A percentile compares a stretch with the other conserved stretches of the same genome.
Conservation (phyloP, 345 rosid species). For the Schrenkiella parvula region DNA sequence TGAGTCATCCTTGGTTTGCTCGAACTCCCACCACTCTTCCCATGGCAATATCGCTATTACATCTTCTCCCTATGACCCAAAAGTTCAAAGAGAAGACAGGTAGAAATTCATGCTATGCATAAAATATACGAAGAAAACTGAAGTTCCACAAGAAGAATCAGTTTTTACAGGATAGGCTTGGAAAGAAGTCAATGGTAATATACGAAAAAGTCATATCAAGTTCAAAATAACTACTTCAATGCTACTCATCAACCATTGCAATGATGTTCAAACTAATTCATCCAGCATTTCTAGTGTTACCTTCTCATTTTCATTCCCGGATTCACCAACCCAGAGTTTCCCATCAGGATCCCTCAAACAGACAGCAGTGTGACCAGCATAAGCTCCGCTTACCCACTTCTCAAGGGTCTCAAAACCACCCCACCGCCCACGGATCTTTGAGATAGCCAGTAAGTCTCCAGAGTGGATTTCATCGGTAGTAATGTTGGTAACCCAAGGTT, state of each 20-base stretch:
- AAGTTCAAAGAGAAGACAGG: conserved; percentile 3
- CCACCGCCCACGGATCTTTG: conserved; percentile 90
- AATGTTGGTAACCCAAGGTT: conserved; percentile 72
- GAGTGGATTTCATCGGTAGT: conserved; percentile 73
- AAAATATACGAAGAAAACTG: background rate
- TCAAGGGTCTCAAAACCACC: conserved; percentile 97
- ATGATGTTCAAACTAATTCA: background rate
- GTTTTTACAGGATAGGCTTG: background rate
- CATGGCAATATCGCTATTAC: conserved; percentile 75
- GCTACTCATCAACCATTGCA: background rate
- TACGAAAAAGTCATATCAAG: background rate
- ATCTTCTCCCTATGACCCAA: conserved; percentile 72
- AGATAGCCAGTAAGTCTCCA: conserved; percentile 86
- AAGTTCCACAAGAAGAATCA: background rate
- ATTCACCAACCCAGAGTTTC: conserved; percentile 94
- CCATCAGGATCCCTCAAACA: conserved; percentile 90
- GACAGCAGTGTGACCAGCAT: conserved; percentile 94
- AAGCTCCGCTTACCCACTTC: conserved; percentile 99
- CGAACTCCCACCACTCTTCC: conserved; percentile 99
- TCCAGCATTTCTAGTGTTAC: conserved; percentile 35
- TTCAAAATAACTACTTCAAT: background rate
- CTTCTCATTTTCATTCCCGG: conserved; percentile 93
- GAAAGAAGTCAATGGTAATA: background rate
- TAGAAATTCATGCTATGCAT: background rate
- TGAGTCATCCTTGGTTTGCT: conserved; percentile 79